Evolutionary conservation across 106 monocot genomes (phyloP).

Genomic region (Allium cepa): DNA sequence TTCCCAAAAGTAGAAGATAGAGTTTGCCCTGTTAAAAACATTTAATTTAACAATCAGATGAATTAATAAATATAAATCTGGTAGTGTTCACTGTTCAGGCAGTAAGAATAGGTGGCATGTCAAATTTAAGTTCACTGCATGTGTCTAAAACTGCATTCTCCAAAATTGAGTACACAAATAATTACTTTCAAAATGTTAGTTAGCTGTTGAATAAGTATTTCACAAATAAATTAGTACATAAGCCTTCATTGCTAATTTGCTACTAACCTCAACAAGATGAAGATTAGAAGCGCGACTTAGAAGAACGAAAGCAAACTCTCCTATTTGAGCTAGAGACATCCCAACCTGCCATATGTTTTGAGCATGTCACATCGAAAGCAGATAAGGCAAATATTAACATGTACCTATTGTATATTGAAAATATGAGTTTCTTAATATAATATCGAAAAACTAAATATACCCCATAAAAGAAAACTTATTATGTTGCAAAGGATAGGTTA

Average conservation of each 20-base stretch:
- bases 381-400: too few species aligned
- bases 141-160: too few species aligned
- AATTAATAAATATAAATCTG: not conserved
- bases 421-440: too few species aligned
- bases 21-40: conserved; percentile 35
- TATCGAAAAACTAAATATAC: too few species aligned
- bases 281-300: conserved; percentile 87
- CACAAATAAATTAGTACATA: not conserved
- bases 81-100: too few species aligned
- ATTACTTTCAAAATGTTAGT: not conserved
- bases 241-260: not conserved
- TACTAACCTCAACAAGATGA: conserved; percentile 7
- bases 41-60: not conserved
- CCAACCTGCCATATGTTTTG: conserved; percentile 47
- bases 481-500: too few species aligned
- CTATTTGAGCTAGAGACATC: conserved; percentile 94
- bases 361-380: too few species aligned
- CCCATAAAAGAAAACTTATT: too few species aligned
- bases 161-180: not conserved
- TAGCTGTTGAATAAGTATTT: not conserved
- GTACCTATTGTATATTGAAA: too few species aligned
- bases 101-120: too few species aligned
- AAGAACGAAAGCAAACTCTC: conserved; percentile 98
- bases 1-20: conserved; percentile 47
- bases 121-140: too few species aligned